These are phyloP conservation scores for Barnettozyma sp. DNA, from an alignment of 805 yeast genomes.

Conservation along the genomic window DNA sequence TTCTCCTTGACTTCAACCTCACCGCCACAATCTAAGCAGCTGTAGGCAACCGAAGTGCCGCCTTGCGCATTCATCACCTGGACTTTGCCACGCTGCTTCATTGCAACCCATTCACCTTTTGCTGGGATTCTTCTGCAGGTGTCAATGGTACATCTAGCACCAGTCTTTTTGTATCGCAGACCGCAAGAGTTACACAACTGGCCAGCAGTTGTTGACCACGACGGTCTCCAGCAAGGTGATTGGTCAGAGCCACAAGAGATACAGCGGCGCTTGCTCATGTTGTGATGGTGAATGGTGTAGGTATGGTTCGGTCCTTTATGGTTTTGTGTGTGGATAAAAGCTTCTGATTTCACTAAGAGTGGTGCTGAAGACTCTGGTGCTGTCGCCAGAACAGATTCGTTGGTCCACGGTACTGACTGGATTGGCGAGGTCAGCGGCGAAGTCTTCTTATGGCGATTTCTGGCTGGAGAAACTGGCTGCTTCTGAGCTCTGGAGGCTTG, in stretches of 20 bases:
- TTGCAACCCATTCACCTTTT: slow-evolving; percentile 88
- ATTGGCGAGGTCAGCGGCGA: slow-evolving; percentile 4
- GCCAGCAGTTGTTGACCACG: slow-evolving; percentile 89
- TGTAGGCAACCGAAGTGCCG: slow-evolving; percentile 29
- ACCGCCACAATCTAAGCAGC: slow-evolving; percentile 55
- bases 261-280: slow-evolving; percentile 47
- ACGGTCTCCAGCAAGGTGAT: slow-evolving; percentile 98
- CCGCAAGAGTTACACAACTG: slow-evolving; percentile 97
- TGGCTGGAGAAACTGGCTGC: slow-evolving; percentile 1
- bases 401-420: too few species aligned
- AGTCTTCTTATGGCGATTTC: not conserved
- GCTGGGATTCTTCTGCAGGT: slow-evolving; percentile 87
- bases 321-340: slow-evolving; percentile 24
- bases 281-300: slow-evolving; percentile 25
- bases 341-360: slow-evolving; percentile 12
- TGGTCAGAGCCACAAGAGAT: slow-evolving; percentile 86
- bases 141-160: slow-evolving; percentile 76
- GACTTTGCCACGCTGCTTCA: slow-evolving; percentile 62
- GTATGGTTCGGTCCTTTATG: slow-evolving; percentile 26
- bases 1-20: slow-evolving; percentile 40
- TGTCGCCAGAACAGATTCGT: too few species aligned
- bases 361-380: too few species aligned
- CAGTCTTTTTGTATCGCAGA: slow-evolving; percentile 86
- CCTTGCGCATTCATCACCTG: slow-evolving; percentile 25
- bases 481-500: too few species aligned